Base-by-base conservation (phyloP, 202 grass and related monocot genomes). In the Eragrostis tef region DNA sequence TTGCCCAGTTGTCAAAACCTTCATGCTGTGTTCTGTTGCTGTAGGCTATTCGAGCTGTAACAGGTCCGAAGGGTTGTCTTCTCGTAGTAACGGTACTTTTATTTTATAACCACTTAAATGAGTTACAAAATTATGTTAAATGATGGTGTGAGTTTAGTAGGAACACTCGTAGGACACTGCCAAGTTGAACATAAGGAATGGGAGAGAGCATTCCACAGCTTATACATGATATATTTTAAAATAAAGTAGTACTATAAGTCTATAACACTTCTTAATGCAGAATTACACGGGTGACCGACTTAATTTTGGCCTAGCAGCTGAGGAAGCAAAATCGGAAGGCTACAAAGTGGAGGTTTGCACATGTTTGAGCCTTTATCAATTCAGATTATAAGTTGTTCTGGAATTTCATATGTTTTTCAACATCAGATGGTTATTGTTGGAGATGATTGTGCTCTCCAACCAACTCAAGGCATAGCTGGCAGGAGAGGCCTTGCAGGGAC, bases 231-330 rank as follows among this genome's bases (percentile, higher is more conserved):
- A 39, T 14, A 70, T 41, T 44, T 27, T 58, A 34, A 25, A 57
- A 80, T 44, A 58, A 21, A 68, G 36, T 45, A 49, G 61, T 39
- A 39, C 5, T 2, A 34, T 34, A 34, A 34, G n/a, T n/a, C n/a
- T 67, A 31, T 36, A 57, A 46, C 62, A 16, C 3, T 76, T 81
- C 39, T 87, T 59, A 54, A 78, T 82, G 73, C 96, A 99, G 96
- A 99, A 99, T 81, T 99, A 99, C 75, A 99, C 93, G n/a, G 96
- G 96, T 29, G 96, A 99, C 75, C 84, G 96, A 75, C 96, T 99
- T 79, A 99, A 96, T 93, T 99, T 99, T 87, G 96, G 96, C 63
- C 82, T 99, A 79, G 96, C 96, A 76, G 96, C 96, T 81, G 96
- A 99, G 80, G 87, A 99, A 86, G 96, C 96, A 66, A 99, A 99